Percentiles rank a stretch among this genome's conserved stretches.
Conservation (phyloP, 768 basidiomycete species). For the Boletus tomentosulus region DNA sequence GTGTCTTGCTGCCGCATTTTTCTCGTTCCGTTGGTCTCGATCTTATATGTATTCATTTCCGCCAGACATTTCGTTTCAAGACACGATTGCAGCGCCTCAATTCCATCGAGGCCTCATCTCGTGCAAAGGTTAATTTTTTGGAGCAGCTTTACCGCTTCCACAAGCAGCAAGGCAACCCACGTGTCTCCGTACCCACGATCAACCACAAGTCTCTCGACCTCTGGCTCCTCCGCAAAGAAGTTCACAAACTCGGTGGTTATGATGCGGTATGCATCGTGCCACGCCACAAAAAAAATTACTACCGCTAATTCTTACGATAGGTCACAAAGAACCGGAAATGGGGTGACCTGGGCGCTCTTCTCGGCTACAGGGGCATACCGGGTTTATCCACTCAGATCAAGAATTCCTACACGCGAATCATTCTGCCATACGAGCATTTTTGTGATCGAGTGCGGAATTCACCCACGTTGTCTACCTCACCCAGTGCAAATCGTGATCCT, state of each 20-base stretch:
- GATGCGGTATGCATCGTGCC: conserved; percentile 58
- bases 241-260: conserved; percentile 83
- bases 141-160: conserved; percentile 97
- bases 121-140: conserved; percentile 95
- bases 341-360: conserved; percentile 76
- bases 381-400: conserved; percentile 86
- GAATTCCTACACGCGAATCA: conserved; percentile 84
- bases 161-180: conserved; percentile 88
- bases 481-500: conserved; percentile 40
- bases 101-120: conserved; percentile 93
- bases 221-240: conserved; percentile 90
- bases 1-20: conserved; percentile 31
- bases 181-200: conserved; percentile 90
- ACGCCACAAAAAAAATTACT: background rate
- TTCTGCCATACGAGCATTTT: conserved; percentile 95
- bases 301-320: conserved; percentile 40
- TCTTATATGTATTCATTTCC: conserved; percentile 24
- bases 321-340: conserved; percentile 83
- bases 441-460: conserved; percentile 70
- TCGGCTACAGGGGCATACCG: conserved; percentile 80
- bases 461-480: conserved; percentile 40
- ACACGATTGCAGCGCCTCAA: conserved; percentile 93
- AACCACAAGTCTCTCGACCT: conserved; percentile 91
- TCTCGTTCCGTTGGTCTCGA: conserved; percentile 21
- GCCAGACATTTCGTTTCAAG: conserved; percentile 84